Percentiles rank a stretch among this genome's conserved stretches.
phyloP scores from a whole-genome alignment of 108 stramenopile species.

The Licmophora abbreviata region DNA sequence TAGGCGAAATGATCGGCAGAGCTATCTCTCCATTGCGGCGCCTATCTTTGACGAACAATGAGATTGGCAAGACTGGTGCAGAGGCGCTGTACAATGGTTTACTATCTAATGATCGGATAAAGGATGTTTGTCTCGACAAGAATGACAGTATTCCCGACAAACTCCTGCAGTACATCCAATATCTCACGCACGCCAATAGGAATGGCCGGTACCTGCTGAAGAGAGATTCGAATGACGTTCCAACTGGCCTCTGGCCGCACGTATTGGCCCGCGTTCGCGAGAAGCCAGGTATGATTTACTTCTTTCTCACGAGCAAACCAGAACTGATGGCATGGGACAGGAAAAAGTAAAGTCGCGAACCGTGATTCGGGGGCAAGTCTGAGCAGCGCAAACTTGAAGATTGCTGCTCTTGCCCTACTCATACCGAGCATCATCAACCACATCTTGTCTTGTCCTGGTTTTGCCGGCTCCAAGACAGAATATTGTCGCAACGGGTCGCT shows the following conservation, averaged over 20 bases:
- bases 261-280: constrained; percentile 6
- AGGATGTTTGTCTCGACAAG: constrained; percentile 8
- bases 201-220: constrained; percentile 20
- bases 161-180: neutral
- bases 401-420: neutral
- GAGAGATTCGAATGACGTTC: neutral
- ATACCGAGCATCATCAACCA: no score
- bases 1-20: constrained; percentile 21
- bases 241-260: constrained; percentile 13
- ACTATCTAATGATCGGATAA: constrained; percentile 11
- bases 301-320: constrained; percentile 13
- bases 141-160: constrained; percentile 9
- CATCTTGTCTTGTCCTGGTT: no score
- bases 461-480: neutral
- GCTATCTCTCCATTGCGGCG: constrained; percentile 20
- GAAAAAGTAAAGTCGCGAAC: no score
- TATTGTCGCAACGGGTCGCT: constrained; percentile 10
- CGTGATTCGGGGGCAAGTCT: no score
- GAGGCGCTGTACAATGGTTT: constrained; percentile 15
- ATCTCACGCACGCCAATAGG: constrained; percentile 14
- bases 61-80: constrained; percentile 36
- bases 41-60: constrained; percentile 36
- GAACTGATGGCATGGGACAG: no score
- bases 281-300: constrained; percentile 12
- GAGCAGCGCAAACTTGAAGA: no score